phyloP scores from a whole-genome alignment of 2,329 filamentous ascomycete genomes.

The Microdochium nivale region DNA sequence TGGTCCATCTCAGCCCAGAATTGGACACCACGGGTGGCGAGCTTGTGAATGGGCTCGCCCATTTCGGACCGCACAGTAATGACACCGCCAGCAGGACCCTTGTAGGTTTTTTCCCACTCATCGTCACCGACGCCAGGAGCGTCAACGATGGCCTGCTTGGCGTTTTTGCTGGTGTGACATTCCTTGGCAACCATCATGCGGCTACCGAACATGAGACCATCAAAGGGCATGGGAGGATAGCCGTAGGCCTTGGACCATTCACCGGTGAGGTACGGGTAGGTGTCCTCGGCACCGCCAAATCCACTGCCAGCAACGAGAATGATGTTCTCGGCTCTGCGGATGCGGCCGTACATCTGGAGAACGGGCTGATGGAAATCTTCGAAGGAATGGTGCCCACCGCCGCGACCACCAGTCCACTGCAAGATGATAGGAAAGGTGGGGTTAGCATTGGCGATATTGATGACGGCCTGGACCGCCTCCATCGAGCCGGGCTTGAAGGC shows the following conservation, averaged over 20 bases:
- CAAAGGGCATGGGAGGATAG: slow-evolving; percentile 89
- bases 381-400: slow-evolving; percentile 88
- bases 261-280: slow-evolving; percentile 86
- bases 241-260: slow-evolving; percentile 80
- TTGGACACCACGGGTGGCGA: slow-evolving; percentile 87
- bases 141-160: slow-evolving; percentile 84
- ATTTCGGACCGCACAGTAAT: slow-evolving; percentile 98
- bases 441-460: slow-evolving; percentile 92
- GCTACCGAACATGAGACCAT: slow-evolving; percentile 83
- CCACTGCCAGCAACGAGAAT: slow-evolving; percentile 85
- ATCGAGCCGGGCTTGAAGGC: slow-evolving; percentile 88
- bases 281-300: slow-evolving; percentile 83
- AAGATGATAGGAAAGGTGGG: slow-evolving; percentile 86
- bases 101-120: slow-evolving; percentile 91
- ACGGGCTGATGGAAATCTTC: slow-evolving; percentile 94
- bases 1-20: slow-evolving; percentile 99
- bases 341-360: slow-evolving; percentile 81
- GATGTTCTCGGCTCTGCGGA: slow-evolving; percentile 78
- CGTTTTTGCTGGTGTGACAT: slow-evolving; percentile 76
- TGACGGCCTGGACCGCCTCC: slow-evolving; percentile 79
- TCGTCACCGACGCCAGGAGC: slow-evolving; percentile 73
- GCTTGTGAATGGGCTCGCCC: slow-evolving; percentile 98
- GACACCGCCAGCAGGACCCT: slow-evolving; percentile 81
- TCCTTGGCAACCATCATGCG: slow-evolving; percentile 95
- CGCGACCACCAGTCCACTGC: slow-evolving; percentile 92